These are phyloP conservation scores for Inga oerstediana DNA, from an alignment of 306 rosid genomes.

Conservation along the genomic window DNA sequence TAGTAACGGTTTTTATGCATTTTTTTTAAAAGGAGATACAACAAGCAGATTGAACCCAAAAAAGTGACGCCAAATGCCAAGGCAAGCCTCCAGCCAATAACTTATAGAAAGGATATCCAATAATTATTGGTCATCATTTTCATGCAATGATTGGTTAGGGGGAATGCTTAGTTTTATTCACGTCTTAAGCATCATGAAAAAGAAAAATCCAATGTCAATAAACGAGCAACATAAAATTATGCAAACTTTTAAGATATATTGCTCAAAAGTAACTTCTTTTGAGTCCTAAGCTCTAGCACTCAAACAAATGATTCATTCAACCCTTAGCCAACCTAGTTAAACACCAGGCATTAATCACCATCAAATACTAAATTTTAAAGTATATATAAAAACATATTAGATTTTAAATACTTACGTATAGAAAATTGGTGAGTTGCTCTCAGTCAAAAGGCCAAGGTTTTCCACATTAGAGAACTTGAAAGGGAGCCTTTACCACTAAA, in stretches of 20 bases:
- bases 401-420: not conserved
- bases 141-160: not conserved
- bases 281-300: not conserved
- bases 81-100: no score
- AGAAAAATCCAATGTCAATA: no score
- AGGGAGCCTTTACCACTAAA: constrained; percentile 29
- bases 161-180: no score
- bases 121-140: not conserved
- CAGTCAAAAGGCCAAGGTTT: constrained; percentile 51
- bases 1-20: no score
- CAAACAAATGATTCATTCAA: not conserved
- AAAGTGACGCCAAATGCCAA: no score
- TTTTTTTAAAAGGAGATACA: no score
- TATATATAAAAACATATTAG: not conserved
- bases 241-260: not conserved
- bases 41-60: no score
- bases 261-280: not conserved
- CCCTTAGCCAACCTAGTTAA: not conserved
- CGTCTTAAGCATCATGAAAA: no score
- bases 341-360: not conserved
- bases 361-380: not conserved
- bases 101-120: no score
- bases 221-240: no score
- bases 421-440: constrained; percentile 41
- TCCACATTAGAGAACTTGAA: constrained; percentile 53